Conservation (phyloP, 2,329 filamentous ascomycete genomes). For the Trichoderma pleuroti region DNA sequence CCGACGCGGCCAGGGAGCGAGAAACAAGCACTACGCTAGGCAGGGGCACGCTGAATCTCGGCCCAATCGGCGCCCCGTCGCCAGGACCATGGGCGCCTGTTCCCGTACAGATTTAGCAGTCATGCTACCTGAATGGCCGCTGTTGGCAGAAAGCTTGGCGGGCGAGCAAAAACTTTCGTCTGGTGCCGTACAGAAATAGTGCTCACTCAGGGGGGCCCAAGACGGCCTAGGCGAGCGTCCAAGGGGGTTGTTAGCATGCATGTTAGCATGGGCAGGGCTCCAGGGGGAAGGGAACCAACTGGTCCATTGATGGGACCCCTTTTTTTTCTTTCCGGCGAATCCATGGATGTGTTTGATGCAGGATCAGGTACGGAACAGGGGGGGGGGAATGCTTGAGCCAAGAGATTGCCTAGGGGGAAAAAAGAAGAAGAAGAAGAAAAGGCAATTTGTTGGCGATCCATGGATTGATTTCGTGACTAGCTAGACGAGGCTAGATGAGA, state of each 20-base stretch:
- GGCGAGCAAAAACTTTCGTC: neutral
- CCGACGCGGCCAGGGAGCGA: neutral
- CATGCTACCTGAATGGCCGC: neutral
- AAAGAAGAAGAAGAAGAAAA: neutral
- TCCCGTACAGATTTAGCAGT: neutral
- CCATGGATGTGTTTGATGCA: neutral
- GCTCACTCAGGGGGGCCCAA: neutral
- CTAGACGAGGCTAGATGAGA: neutral
- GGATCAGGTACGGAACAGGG: neutral
- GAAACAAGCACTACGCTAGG: constrained; percentile 15
- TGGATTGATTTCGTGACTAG: neutral
- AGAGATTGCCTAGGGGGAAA: neutral
- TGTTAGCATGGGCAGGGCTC: neutral
- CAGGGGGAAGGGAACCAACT: neutral
- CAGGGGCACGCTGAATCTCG: neutral
- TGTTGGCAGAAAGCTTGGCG: constrained; percentile 14
- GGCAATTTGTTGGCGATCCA: neutral
- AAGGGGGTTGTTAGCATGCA: neutral
- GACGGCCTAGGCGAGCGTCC: neutral
- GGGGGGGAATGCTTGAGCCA: neutral
- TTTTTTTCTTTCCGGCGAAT: neutral
- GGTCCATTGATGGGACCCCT: neutral
- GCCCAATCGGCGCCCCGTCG: constrained; percentile 6
- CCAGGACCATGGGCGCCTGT: neutral
- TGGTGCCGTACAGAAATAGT: neutral